Base-by-base conservation (phyloP, 2,329 filamentous ascomycete genomes). In the Fusarium agapanthi region DNA sequence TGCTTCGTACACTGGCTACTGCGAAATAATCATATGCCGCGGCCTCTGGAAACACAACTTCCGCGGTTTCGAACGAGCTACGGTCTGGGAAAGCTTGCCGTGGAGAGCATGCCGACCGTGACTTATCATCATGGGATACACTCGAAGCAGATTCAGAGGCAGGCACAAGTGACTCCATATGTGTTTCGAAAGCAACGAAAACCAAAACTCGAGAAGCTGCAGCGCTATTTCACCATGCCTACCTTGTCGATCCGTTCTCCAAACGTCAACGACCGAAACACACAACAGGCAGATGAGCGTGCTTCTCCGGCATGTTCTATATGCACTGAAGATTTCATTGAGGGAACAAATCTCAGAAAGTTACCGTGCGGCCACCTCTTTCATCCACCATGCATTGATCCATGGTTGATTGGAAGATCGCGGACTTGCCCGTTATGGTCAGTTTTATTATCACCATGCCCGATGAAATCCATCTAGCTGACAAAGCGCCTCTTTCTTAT, bases 361-460 rank as follows among this genome's bases (percentile, higher is more conserved):
- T 16, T 75, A 0, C 73, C 71, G 9, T 75, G 73, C 2, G 41
- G 47, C 0, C 73, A 75, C 35, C 20, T 75, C 4, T 75, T 74
- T 8, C 73, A 75, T 20, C 73, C 73, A 13, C 22, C 18, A 12
- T 75, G 73, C 14, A 75, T 75, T 12, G 73, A 75, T 22, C 73
- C 62, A 10, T 75, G 73, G 73, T 44, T 75, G 11, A 58, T 51
- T 5, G 28, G 61, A 6, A 68, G 70, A 24, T 68, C 73, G 7
- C 50, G 61, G 8, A 75, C 73, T 5, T 75, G 73, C 45, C 73
- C 73, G 1, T 15, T 75, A 16, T 75, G 73, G 73, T 75, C 4
- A 53, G 69, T 45, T 14, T 3, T 15, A 8, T 3, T 15, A 8
- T 11, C 5, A 4, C 6, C 6, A 5, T 3, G 3, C 1, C 3